Evolutionary conservation across 306 rosid species (phyloP), one percentile per base, ranked within the genome.

Genomic region (Medicago lupulina): DNA sequence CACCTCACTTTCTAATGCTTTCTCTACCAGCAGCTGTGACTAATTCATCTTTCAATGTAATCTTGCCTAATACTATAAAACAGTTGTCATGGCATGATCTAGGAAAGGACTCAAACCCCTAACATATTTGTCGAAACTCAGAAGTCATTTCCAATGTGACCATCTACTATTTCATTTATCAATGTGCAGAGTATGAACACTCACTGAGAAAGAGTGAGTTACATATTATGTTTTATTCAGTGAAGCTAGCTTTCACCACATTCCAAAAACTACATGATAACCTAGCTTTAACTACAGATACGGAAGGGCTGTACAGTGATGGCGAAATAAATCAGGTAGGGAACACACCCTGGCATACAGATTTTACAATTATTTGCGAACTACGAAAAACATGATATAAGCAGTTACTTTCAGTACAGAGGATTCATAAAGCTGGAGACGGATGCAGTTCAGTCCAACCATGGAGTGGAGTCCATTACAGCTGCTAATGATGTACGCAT

Each of bases 331-430:
- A 40, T 63, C 16, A 69, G 23, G 67, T 50, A 49, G 70, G 40
- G 57, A 39, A 55, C 43, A 81, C 75, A 44, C 77, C 85, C 50
- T 58, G 80, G 75, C 63, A 79, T 77, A 51, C 49, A 60, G 80
- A 73, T 67, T 74, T 61, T 76, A 86, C 87, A 79, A 31, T 76
- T 79, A 79, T 83, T 79, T 21, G 83, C 50, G n/a, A 70, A 83
- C 73, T 57, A 4, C 40, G 36, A 65, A 80, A 72, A 18, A 16
- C 38, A 65, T 50, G n/a, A 64, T 31, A 70, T 71, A 83, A 76
- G 76, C 79, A 61, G 67, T 77, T 74, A 59, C 55, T 68, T 10
- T 72, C 74, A 65, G 71, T 75, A 75, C 68, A 51, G 75, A 81
- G 61, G 55, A 78, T n/a, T n/a, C n/a, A n/a, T 70, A 80, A n/a